Conservation (phyloP, 2,329 filamentous ascomycete species). For the Orbilia quercus region DNA sequence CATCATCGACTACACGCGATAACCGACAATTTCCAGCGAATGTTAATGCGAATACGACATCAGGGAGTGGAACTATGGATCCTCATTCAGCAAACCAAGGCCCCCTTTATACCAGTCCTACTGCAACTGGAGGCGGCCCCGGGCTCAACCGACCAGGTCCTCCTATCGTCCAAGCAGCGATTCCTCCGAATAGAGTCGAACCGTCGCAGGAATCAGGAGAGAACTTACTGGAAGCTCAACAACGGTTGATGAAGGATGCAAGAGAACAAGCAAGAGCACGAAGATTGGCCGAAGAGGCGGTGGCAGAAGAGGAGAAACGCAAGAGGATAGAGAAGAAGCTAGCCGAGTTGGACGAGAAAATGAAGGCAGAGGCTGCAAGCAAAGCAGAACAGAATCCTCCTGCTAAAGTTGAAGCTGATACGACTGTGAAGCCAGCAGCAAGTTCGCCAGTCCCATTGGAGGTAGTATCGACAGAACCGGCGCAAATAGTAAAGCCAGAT, state of each 20-base stretch:
- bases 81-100: slow-evolving; percentile 19
- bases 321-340: slow-evolving; percentile 72
- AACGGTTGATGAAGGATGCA: slow-evolving; percentile 75
- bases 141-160: slow-evolving; percentile 64
- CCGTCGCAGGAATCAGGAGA: slow-evolving; percentile 63
- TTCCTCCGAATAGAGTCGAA: slow-evolving; percentile 62
- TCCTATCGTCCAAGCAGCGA: slow-evolving; percentile 60
- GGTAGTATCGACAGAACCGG: background rate
- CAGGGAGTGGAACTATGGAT: slow-evolving; percentile 21
- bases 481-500: background rate
- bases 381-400: background rate
- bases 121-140: slow-evolving; percentile 39
- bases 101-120: slow-evolving; percentile 43
- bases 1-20: slow-evolving; percentile 40
- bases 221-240: slow-evolving; percentile 73
- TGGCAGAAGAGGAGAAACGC: slow-evolving; percentile 76
- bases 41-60: slow-evolving; percentile 16
- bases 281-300: slow-evolving; percentile 74
- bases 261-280: slow-evolving; percentile 76
- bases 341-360: slow-evolving; percentile 65
- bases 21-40: slow-evolving; percentile 22
- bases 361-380: slow-evolving; percentile 39
- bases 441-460: background rate
- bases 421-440: too few relatives aligned
- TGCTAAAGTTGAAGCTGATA: background rate